These are phyloP conservation scores for Bipolaris sorokiniana DNA, from an alignment of 2,329 filamentous ascomycete genomes.

Conservation along the genomic window DNA sequence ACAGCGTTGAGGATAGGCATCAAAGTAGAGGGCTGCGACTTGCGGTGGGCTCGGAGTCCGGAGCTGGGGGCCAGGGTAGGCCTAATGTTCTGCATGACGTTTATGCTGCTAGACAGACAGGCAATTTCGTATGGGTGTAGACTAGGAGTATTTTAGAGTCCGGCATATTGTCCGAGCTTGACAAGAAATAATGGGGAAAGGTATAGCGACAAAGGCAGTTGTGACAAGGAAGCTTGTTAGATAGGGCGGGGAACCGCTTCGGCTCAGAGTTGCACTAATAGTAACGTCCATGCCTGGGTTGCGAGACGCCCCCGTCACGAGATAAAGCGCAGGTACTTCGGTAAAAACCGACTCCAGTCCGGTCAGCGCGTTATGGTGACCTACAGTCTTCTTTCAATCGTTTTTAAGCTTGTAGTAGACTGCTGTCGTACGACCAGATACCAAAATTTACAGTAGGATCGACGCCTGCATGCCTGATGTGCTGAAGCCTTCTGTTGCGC, in stretches of 20 bases:
- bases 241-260: slow-evolving; percentile 13
- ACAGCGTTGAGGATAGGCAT: too few species aligned
- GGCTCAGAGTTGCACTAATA: slow-evolving; percentile 2
- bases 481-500: neutral
- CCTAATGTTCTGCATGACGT: neutral
- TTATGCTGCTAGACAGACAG: neutral
- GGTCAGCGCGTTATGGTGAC: neutral
- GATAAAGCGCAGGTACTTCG: neutral
- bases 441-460: neutral
- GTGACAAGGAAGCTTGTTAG: neutral
- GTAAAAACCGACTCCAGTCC: neutral
- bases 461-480: neutral
- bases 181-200: neutral
- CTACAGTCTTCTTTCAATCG: neutral
- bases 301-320: neutral
- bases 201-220: neutral
- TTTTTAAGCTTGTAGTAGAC: neutral
- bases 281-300: neutral
- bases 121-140: neutral
- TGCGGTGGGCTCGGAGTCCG: neutral
- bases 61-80: neutral
- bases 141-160: neutral
- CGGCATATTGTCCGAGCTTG: neutral
- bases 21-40: neutral
- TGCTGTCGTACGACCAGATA: neutral